Percentiles rank a stretch among this genome's conserved stretches.
phyloP scores from a whole-genome alignment of 2,329 filamentous ascomycete genomes.

The Elsinoe batatas region DNA sequence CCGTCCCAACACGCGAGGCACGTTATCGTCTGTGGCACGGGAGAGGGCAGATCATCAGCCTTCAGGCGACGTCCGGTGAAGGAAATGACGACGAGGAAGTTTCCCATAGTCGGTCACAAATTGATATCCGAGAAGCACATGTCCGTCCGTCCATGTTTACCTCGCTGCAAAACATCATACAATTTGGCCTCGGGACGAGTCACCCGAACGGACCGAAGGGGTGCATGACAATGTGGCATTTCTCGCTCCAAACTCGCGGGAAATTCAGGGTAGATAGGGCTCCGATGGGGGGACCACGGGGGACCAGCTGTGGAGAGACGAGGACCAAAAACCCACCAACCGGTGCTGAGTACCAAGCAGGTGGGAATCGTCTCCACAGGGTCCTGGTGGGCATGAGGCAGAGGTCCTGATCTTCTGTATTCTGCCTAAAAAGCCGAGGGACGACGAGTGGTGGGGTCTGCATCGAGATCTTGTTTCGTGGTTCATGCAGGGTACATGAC shows the following conservation, averaged over 20 bases:
- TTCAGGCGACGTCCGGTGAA: no score
- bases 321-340: neutral
- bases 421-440: neutral
- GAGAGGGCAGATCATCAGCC: no score
- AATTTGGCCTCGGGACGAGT: neutral
- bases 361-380: slow-evolving; percentile 1
- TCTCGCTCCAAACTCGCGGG: slow-evolving; percentile 1
- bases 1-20: neutral
- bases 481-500: neutral
- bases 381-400: neutral
- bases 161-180: neutral
- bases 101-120: no score
- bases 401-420: neutral
- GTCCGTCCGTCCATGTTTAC: neutral
- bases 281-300: neutral
- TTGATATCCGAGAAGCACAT: no score
- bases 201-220: neutral
- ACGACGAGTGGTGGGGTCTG: neutral
- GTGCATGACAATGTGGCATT: neutral
- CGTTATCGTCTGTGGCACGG: no score
- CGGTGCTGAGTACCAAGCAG: neutral
- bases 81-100: no score
- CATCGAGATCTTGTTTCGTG: neutral
- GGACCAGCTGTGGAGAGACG: slow-evolving; percentile 5
- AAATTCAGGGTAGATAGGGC: neutral